Evolutionary conservation across 2,329 filamentous ascomycete species (phyloP).

Genomic region (Parasarocladium wereldwijsianum): DNA sequence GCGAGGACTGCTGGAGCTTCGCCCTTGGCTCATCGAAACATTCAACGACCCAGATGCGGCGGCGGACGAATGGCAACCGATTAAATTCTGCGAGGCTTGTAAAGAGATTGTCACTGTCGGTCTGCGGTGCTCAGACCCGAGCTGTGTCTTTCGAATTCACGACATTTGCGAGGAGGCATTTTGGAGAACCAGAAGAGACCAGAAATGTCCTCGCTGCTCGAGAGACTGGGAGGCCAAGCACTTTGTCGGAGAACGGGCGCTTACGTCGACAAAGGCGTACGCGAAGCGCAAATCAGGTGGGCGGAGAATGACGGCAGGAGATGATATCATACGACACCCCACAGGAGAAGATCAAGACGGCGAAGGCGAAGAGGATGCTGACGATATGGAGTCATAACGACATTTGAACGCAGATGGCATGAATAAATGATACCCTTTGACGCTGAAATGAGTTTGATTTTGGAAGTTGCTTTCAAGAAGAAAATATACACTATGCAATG

Average conservation of each 20-base stretch:
- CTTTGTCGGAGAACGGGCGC: slow-evolving; percentile 41
- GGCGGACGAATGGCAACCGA: slow-evolving; percentile 49
- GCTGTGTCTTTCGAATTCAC: slow-evolving; percentile 60
- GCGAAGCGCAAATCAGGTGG: slow-evolving; percentile 20
- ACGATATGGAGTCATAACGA: slow-evolving; percentile 3
- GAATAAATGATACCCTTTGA: slow-evolving; percentile 7
- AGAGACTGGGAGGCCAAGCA: slow-evolving; percentile 32
- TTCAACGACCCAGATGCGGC: slow-evolving; percentile 66
- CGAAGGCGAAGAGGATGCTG: slow-evolving; percentile 12
- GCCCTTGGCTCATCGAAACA: slow-evolving; percentile 69
- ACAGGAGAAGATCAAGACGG: slow-evolving; percentile 13
- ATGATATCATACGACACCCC: slow-evolving; percentile 17
- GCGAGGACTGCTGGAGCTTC: slow-evolving; percentile 70
- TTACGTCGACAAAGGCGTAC: slow-evolving; percentile 37
- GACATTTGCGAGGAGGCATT: slow-evolving; percentile 60
- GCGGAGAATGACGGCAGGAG: slow-evolving; percentile 18
- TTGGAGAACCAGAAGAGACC: slow-evolving; percentile 49
- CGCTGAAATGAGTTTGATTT: too few relatives aligned
- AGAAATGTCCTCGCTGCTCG: slow-evolving; percentile 49
- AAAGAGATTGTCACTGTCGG: slow-evolving; percentile 79
- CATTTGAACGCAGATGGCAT: too few relatives aligned
- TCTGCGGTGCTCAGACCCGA: slow-evolving; percentile 54
- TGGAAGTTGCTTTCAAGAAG: too few relatives aligned
- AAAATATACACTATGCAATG: too few relatives aligned
- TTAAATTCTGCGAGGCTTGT: slow-evolving; percentile 82